Percentiles rank a stretch among this genome's conserved stretches.
These are phyloP conservation scores for Rhododendron vialii DNA, from an alignment of 148 eudicot genomes.

Conservation along the genomic window DNA sequence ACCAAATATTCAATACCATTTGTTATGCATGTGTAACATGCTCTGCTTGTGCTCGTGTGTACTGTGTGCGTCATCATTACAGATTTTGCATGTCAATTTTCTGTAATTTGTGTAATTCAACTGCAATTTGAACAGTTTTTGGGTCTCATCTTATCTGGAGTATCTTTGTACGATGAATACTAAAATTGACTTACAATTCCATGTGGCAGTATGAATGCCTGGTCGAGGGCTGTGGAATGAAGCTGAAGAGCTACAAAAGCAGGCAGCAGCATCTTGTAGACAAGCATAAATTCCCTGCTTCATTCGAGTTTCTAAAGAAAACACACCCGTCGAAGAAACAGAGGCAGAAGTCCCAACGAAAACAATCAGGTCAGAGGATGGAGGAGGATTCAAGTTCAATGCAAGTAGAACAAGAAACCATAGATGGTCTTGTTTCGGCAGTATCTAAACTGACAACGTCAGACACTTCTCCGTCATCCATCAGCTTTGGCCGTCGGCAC, in stretches of 20 bases:
- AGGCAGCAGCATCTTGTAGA: conserved; percentile 88
- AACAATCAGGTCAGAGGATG: conserved; percentile 27
- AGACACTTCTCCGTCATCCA: conserved; percentile 57
- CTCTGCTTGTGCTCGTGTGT: background rate
- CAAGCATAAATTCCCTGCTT: conserved; percentile 82
- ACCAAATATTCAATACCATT: background rate
- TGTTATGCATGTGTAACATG: background rate
- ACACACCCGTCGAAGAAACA: conserved; percentile 76
- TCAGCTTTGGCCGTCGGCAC: conserved; percentile 85
- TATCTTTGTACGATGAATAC: background rate
- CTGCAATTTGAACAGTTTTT: background rate
- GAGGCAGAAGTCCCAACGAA: conserved; percentile 56
- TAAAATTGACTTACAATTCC: background rate
- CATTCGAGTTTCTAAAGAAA: conserved; percentile 86
- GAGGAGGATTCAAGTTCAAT: conserved; percentile 55
- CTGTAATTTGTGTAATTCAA: background rate
- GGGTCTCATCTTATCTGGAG: background rate
- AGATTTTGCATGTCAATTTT: background rate
- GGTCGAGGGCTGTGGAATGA: conserved; percentile 81
- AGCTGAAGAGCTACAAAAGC: conserved; percentile 78
- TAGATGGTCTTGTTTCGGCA: conserved; percentile 68
- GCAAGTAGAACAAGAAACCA: conserved; percentile 68
- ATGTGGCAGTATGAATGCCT: conserved; percentile 78
- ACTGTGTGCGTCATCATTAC: background rate
- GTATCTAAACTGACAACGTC: conserved; percentile 68